Percentiles rank a stretch among this genome's conserved stretches.
Conservation (phyloP, 352 stramenopile genomes). For the Bremia lactucae region DNA sequence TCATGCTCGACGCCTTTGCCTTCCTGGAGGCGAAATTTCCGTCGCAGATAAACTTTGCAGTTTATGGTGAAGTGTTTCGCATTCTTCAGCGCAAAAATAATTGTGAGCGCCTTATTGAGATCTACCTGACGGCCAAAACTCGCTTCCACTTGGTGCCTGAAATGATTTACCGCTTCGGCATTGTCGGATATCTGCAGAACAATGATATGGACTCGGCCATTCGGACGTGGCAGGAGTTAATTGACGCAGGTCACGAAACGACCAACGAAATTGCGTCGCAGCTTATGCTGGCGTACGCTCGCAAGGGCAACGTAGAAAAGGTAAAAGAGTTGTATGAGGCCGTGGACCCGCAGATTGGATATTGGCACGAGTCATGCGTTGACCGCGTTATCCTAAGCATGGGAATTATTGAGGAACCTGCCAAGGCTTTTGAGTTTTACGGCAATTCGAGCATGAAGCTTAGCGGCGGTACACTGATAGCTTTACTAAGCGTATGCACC, state of each 20-base stretch:
- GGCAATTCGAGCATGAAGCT: conserved; percentile 74
- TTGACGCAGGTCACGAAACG: conserved; percentile 34
- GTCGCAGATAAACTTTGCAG: conserved; percentile 41
- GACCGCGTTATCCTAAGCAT: conserved; percentile 62
- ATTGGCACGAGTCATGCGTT: conserved; percentile 59
- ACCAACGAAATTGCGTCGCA: conserved; percentile 62
- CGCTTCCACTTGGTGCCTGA: conserved; percentile 41
- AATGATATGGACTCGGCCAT: conserved; percentile 36
- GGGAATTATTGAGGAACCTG: conserved; percentile 45
- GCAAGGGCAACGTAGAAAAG: conserved; percentile 29
- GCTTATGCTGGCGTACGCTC: conserved; percentile 46
- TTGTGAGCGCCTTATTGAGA: conserved; percentile 26
- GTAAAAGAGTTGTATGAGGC: conserved; percentile 41
- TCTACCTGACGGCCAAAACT: conserved; percentile 37
- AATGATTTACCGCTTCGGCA: conserved; percentile 63
- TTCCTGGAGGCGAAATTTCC: conserved; percentile 37
- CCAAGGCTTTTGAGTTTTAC: conserved; percentile 69
- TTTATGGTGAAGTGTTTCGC: conserved; percentile 55
- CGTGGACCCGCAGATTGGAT: conserved; percentile 48
- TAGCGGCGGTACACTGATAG: conserved; percentile 55
- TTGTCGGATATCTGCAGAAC: conserved; percentile 42
- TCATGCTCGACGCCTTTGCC: conserved; percentile 42
- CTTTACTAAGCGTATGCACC: conserved; percentile 54
- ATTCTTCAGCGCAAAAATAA: conserved; percentile 29
- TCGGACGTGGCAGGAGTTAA: conserved; percentile 43